A percentile compares a stretch with the other conserved stretches of the same genome.
Conservation (phyloP, 2,329 filamentous ascomycete genomes). For the Alternaria conjuncta region DNA sequence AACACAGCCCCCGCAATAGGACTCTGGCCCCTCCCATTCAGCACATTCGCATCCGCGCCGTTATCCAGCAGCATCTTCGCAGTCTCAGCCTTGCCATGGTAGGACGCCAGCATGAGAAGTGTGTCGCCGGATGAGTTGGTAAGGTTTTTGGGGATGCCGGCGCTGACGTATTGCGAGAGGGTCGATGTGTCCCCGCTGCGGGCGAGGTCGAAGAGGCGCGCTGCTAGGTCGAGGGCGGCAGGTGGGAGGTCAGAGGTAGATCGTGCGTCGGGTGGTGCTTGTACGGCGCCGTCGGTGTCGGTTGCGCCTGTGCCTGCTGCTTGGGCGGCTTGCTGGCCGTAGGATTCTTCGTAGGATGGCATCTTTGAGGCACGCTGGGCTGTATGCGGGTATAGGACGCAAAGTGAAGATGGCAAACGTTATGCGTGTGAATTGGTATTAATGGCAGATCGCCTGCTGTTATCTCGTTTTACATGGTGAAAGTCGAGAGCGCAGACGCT, state of each 20-base stretch:
- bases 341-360: constrained; percentile 22
- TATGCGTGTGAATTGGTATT: background rate
- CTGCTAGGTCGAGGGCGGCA: constrained; percentile 70
- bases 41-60: constrained; percentile 69
- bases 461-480: constrained; percentile 8
- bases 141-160: constrained; percentile 71
- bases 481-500: constrained; percentile 15
- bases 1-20: constrained; percentile 75
- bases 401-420: background rate
- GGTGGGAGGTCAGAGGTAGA: constrained; percentile 58
- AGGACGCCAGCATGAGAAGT: constrained; percentile 76
- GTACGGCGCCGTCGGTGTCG: constrained; percentile 1
- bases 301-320: constrained; percentile 5
- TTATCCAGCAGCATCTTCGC: constrained; percentile 66
- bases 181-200: constrained; percentile 64
- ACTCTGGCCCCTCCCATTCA: constrained; percentile 73
- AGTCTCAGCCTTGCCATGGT: constrained; percentile 69
- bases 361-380: constrained; percentile 9
- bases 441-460: background rate
- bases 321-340: constrained; percentile 10
- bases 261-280: constrained; percentile 10
- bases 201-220: constrained; percentile 71
- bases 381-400: background rate
- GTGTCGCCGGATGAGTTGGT: constrained; percentile 77
- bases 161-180: constrained; percentile 68